A percentile compares a stretch with the other conserved stretches of the same genome.
phyloP scores from a whole-genome alignment of 805 yeast genomes.

The Wickerhamiella kurtzmanii region DNA sequence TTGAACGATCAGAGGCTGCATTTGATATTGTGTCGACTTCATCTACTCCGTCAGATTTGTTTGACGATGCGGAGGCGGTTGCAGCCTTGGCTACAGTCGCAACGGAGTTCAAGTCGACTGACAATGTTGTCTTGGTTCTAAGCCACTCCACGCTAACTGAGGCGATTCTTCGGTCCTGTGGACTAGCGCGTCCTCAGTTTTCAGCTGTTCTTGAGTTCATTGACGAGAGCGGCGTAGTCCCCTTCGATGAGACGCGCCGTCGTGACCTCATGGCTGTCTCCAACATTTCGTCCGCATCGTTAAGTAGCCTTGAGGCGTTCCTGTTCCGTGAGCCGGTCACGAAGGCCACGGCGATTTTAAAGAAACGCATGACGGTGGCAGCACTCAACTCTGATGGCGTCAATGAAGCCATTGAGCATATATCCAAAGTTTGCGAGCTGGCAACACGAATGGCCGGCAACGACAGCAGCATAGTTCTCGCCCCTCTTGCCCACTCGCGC shows the following conservation, averaged over 20 bases:
- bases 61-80: constrained; percentile 78
- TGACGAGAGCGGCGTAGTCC: constrained; percentile 64
- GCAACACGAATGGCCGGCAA: constrained; percentile 45
- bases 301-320: constrained; percentile 69
- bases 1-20: constrained; percentile 66
- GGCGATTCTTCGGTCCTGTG: constrained; percentile 66
- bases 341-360: constrained; percentile 46
- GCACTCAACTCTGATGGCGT: constrained; percentile 49
- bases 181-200: constrained; percentile 61
- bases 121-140: constrained; percentile 45
- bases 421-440: constrained; percentile 43
- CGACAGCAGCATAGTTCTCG: constrained; percentile 34
- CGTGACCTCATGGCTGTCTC: constrained; percentile 47
- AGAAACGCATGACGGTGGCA: constrained; percentile 58
- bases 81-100: constrained; percentile 46
- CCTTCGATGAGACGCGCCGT: constrained; percentile 41
- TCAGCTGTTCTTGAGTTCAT: constrained; percentile 53
- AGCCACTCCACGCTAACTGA: constrained; percentile 76
- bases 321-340: constrained; percentile 62
- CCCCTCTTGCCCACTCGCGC: constrained; percentile 76
- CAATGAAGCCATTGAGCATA: constrained; percentile 48
- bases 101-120: constrained; percentile 20
- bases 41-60: constrained; percentile 25
- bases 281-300: constrained; percentile 64
- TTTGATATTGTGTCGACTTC: constrained; percentile 58